These are phyloP conservation scores for Zygoascus sp. DNA, from an alignment of 1,139 yeast species.

Conservation along the genomic window DNA sequence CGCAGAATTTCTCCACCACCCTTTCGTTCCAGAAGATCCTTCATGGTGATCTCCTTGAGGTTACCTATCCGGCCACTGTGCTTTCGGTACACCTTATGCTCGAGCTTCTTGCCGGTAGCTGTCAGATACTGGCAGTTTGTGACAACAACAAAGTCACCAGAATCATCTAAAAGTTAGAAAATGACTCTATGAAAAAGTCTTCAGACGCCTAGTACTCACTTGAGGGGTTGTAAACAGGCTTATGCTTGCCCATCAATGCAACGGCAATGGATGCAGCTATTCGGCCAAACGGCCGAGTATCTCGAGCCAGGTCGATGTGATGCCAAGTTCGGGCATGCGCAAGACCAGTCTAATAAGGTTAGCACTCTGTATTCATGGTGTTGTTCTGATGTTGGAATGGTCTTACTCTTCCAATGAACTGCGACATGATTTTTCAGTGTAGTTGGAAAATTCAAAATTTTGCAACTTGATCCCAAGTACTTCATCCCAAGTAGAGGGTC, in stretches of 20 bases:
- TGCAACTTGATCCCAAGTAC: conserved; percentile 1
- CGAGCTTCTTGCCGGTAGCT: conserved; percentile 77
- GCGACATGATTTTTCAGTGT: conserved; percentile 26
- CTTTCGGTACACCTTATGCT: conserved; percentile 83
- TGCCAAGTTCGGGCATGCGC: conserved; percentile 93
- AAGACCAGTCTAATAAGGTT: conserved; percentile 46
- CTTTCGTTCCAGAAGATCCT: conserved; percentile 65
- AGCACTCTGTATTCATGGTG: neutral
- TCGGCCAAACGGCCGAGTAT: conserved; percentile 83
- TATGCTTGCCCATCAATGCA: conserved; percentile 91
- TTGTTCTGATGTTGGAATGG: neutral
- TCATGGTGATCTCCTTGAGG: conserved; percentile 78
- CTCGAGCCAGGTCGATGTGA: conserved; percentile 85
- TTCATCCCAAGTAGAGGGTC: too few relatives aligned
- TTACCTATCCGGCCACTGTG: conserved; percentile 92
- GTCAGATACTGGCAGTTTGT: conserved; percentile 82
- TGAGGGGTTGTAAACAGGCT: conserved; percentile 74
- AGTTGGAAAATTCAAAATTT: neutral
- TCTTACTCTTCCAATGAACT: conserved; percentile 33
- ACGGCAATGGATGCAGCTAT: conserved; percentile 84
- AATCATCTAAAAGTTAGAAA: conserved; percentile 48
- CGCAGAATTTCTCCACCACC: conserved; percentile 80
- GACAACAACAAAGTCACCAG: conserved; percentile 95
- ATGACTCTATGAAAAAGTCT: conserved; percentile 25
- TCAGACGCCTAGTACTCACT: conserved; percentile 23